Conservation (phyloP, 2,329 filamentous ascomycete species). For the Boeremia exigua region DNA sequence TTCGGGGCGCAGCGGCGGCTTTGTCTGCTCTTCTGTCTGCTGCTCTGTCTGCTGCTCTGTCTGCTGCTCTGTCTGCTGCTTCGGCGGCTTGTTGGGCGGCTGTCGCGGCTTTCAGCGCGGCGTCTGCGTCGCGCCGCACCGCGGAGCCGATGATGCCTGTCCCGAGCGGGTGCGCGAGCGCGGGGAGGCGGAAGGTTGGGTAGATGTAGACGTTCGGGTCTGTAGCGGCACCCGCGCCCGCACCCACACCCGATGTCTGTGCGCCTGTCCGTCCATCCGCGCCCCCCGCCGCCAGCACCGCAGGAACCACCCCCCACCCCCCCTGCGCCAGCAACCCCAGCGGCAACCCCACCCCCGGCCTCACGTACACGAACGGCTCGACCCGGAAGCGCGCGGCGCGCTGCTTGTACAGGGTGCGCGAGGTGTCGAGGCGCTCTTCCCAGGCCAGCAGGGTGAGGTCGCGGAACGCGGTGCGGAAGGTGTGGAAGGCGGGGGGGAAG, state of each 20-base stretch:
- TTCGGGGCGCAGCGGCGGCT: neutral
- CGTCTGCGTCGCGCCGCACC: neutral
- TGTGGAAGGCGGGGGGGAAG: conserved; percentile 42
- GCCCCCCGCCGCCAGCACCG: too few relatives aligned
- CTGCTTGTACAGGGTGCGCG: conserved; percentile 25
- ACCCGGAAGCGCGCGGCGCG: conserved; percentile 20
- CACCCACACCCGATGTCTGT: too few relatives aligned
- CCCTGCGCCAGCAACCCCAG: conserved; percentile 20
- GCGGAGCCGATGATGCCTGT: conserved; percentile 13
- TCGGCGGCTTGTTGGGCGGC: neutral
- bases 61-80: neutral
- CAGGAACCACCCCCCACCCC: too few relatives aligned
- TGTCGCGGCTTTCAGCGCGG: neutral
- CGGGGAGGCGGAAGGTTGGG: conserved; percentile 19
- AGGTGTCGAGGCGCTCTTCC: conserved; percentile 48
- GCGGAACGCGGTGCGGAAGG: conserved; percentile 50
- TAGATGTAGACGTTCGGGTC: too few relatives aligned
- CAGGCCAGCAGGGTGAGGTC: conserved; percentile 50
- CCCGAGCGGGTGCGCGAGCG: conserved; percentile 11
- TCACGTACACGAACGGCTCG: conserved; percentile 40
- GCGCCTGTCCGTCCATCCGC: too few relatives aligned
- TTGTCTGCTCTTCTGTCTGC: neutral
- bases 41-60: neutral
- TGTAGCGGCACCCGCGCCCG: too few relatives aligned
- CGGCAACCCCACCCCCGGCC: conserved; percentile 24